A percentile compares a stretch with the other conserved stretches of the same genome.
phyloP scores from a whole-genome alignment of 192 early-diverging fungal species.

The Rhizophlyctis rosea region DNA sequence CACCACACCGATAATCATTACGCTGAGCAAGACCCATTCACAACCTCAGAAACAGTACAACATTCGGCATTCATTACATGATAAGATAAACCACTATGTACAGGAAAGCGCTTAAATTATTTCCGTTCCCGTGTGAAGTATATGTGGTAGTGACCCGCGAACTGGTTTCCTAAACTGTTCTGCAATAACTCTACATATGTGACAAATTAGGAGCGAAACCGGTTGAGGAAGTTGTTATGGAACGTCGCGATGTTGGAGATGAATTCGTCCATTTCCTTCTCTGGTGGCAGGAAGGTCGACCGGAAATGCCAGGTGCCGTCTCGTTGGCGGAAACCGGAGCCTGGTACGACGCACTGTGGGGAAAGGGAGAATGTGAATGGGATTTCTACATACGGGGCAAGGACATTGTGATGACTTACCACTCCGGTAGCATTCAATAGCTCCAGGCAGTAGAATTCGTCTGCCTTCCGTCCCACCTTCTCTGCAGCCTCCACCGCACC shows the following conservation, averaged over 20 bases:
- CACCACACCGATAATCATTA: too few relatives aligned
- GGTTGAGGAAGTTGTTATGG: constrained; percentile 75
- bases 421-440: constrained; percentile 94
- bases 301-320: constrained; percentile 92
- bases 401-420: constrained; percentile 20
- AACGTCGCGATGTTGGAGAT: constrained; percentile 72
- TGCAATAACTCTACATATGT: too few relatives aligned
- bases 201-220: too few relatives aligned
- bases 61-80: too few relatives aligned
- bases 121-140: too few relatives aligned
- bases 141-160: too few relatives aligned
- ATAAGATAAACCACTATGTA: too few relatives aligned
- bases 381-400: background rate
- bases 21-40: too few relatives aligned
- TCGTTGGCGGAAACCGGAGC: constrained; percentile 89
- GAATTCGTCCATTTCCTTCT: constrained; percentile 89
- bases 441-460: constrained; percentile 86
- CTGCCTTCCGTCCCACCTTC: constrained; percentile 69
- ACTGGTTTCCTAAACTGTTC: too few relatives aligned
- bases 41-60: too few relatives aligned
- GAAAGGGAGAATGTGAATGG: background rate
- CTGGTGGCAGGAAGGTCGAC: constrained; percentile 92
- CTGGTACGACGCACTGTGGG: constrained; percentile 79
- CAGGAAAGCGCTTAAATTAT: too few relatives aligned
- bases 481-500: constrained; percentile 77